Percentiles rank a stretch among this genome's conserved stretches.
These are phyloP conservation scores for Malus hybrid DNA, from an alignment of 331 rosid species.

Conservation along the genomic window DNA sequence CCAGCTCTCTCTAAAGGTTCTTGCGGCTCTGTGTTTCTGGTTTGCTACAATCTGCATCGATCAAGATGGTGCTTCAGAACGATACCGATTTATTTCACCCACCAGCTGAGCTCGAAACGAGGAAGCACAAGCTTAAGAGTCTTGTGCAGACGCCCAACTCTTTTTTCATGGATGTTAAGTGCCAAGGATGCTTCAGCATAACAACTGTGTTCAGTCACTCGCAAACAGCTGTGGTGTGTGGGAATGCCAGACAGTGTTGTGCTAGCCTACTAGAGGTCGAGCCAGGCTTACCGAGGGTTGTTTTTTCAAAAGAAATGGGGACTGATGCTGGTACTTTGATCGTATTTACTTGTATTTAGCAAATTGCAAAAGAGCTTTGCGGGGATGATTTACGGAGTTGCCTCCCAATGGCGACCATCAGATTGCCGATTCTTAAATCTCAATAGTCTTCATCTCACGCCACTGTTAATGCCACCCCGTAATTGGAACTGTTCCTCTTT, in stretches of 20 bases:
- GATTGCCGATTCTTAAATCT: no score
- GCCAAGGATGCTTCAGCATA: constrained; percentile 84
- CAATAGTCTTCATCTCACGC: no score
- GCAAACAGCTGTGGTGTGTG: constrained; percentile 82
- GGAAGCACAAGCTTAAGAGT: constrained; percentile 84
- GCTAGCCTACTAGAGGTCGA: constrained; percentile 81
- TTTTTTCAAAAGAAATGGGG: constrained; percentile 82
- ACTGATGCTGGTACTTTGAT: constrained; percentile 17
- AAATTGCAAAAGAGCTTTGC: background rate
- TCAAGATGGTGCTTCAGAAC: constrained; percentile 60
- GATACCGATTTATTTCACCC: constrained; percentile 79
- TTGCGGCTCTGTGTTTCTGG: no score
- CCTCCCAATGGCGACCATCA: no score
- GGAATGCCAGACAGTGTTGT: constrained; percentile 77
- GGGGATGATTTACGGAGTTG: background rate
- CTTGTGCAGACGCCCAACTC: constrained; percentile 26
- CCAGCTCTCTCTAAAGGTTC: no score
- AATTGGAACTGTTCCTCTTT: no score
- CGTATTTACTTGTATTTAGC: background rate
- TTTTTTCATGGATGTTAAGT: constrained; percentile 86
- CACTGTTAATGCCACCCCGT: no score
- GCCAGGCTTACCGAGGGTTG: constrained; percentile 86
- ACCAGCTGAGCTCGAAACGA: constrained; percentile 75
- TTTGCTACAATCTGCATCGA: no score
- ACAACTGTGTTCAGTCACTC: constrained; percentile 92